Conservation (phyloP, 441 rosid species). For the Populus hybrid region DNA sequence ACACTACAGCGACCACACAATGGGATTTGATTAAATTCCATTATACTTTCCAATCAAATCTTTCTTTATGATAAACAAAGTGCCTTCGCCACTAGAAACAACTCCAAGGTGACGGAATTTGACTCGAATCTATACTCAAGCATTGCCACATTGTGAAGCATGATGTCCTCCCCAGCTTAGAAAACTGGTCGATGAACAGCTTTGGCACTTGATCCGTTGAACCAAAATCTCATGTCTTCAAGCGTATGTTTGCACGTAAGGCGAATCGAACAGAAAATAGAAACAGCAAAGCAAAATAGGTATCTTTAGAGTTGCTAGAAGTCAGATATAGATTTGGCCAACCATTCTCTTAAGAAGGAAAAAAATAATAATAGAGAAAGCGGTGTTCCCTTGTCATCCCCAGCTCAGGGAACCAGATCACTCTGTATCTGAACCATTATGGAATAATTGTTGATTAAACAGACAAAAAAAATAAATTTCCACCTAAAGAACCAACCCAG, state of each 20-base stretch:
- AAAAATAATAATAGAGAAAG: neutral
- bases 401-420: slow-evolving; percentile 7
- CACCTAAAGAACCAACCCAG: neutral
- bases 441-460: neutral
- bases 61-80: too few species aligned
- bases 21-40: too few species aligned
- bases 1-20: too few species aligned
- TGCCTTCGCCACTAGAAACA: too few species aligned
- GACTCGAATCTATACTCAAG: too few species aligned
- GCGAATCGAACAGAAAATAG: slow-evolving; percentile 1
- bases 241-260: slow-evolving; percentile 1
- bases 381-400: slow-evolving; percentile 17
- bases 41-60: too few species aligned
- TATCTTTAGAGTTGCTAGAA: slow-evolving; percentile 22
- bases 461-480: neutral
- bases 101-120: too few species aligned
- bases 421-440: slow-evolving; percentile 16
- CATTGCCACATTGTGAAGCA: neutral
- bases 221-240: neutral
- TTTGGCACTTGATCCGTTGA: neutral
- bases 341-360: neutral
- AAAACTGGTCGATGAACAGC: neutral
- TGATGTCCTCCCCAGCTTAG: neutral
- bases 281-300: neutral
- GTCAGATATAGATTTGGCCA: slow-evolving; percentile 19